A percentile compares a stretch with the other conserved stretches of the same genome.
Conservation (phyloP, 2,329 filamentous ascomycete genomes). For the Leptographium flavum region DNA sequence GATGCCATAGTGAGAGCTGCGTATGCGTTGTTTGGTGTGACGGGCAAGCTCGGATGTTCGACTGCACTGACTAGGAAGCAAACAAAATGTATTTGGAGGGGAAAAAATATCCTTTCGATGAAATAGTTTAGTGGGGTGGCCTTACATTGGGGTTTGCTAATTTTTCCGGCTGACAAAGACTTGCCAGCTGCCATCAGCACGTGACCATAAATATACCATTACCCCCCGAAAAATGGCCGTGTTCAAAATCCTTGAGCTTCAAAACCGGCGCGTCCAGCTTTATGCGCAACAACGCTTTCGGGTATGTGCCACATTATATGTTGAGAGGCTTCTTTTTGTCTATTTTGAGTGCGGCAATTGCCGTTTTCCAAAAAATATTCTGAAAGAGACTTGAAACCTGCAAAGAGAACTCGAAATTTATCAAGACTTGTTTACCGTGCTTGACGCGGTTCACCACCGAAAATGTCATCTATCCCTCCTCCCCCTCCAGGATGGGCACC, state of each 20-base stretch:
- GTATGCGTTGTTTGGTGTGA: neutral
- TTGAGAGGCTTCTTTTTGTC: neutral
- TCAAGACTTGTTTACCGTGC: neutral
- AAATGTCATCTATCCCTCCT: constrained; percentile 19
- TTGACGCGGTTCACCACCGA: neutral
- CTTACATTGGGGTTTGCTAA: neutral
- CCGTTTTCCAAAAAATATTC: neutral
- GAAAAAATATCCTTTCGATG: constrained; percentile 1
- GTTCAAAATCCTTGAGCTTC: neutral
- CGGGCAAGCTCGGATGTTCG: neutral
- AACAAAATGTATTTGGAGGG: neutral
- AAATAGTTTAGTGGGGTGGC: constrained; percentile 6
- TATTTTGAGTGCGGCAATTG: too few species aligned
- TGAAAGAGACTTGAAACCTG: neutral
- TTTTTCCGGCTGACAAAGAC: constrained; percentile 5
- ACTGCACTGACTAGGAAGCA: neutral
- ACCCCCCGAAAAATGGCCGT: too few species aligned
- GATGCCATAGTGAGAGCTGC: constrained; percentile 38
- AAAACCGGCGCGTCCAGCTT: neutral
- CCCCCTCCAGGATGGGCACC: constrained; percentile 44
- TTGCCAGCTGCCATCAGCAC: neutral
- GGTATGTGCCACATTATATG: too few species aligned
- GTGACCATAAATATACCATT: neutral
- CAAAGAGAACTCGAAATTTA: neutral
- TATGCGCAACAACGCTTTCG: neutral